phyloP scores from a whole-genome alignment of 2,329 filamentous ascomycete genomes.

The Xylariaceae sp. region DNA sequence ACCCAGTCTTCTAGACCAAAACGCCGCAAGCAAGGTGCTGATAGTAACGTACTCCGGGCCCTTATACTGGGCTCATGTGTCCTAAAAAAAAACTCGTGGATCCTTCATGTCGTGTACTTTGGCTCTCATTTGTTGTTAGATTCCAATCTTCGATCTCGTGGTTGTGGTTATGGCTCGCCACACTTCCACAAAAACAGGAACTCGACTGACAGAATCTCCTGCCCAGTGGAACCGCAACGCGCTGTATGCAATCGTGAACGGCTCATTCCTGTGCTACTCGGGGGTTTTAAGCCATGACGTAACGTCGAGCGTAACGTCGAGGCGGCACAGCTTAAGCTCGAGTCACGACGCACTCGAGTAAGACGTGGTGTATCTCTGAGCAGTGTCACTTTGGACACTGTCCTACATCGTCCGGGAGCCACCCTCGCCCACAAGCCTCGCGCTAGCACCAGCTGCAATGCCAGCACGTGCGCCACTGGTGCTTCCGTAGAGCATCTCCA shows the following conservation, averaged over 20 bases:
- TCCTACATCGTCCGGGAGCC: conserved; percentile 2
- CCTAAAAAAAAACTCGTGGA: no score
- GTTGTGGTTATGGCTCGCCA: no score
- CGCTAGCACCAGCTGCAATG: conserved; percentile 29
- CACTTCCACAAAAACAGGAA: no score
- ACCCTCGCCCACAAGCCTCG: conserved; percentile 21
- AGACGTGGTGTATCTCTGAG: no score
- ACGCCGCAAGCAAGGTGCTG: conserved; percentile 7
- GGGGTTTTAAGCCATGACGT: no score
- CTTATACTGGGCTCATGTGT: no score
- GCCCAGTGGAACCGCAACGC: no score
- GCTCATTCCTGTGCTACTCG: background rate
- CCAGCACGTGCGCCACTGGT: conserved; percentile 33
- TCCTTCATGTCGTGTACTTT: no score
- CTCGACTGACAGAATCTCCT: no score
- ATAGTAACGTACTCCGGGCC: no score
- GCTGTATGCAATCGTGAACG: background rate
- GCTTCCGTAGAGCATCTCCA: conserved; percentile 77
- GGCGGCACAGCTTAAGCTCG: background rate
- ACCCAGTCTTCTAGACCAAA: conserved; percentile 7
- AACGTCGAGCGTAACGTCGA: background rate
- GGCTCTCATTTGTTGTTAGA: no score
- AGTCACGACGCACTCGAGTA: background rate
- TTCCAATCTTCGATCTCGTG: no score
- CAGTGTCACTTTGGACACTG: background rate